phyloP scores from a whole-genome alignment of 2,329 filamentous ascomycete genomes.

The Delphinella strobiligena region DNA sequence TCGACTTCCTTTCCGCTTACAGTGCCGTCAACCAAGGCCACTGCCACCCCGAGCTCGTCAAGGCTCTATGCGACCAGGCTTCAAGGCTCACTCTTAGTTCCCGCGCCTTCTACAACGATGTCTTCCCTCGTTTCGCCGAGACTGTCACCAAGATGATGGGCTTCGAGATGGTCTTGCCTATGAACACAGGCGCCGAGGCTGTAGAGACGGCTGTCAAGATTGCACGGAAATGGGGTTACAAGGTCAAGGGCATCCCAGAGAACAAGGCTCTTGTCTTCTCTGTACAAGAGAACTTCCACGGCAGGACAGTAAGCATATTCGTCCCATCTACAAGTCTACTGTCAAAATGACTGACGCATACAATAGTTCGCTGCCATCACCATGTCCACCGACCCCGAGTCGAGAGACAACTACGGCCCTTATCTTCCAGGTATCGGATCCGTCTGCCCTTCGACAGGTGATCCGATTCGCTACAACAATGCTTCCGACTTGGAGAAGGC shows the following conservation, averaged over 20 bases:
- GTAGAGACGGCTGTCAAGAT: slow-evolving; percentile 95
- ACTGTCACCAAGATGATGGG: slow-evolving; percentile 82
- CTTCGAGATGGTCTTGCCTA: slow-evolving; percentile 95
- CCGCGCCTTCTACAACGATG: slow-evolving; percentile 94
- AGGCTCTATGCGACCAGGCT: slow-evolving; percentile 80
- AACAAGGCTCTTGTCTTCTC: slow-evolving; percentile 76
- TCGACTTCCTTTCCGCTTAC: slow-evolving; percentile 97
- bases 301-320: slow-evolving; percentile 60
- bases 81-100: slow-evolving; percentile 82
- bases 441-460: slow-evolving; percentile 59
- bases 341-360: neutral
- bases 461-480: slow-evolving; percentile 76
- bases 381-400: slow-evolving; percentile 90
- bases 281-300: slow-evolving; percentile 89
- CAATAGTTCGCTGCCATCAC: slow-evolving; percentile 81
- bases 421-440: slow-evolving; percentile 85
- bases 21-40: slow-evolving; percentile 97
- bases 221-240: slow-evolving; percentile 96
- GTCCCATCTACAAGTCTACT: neutral
- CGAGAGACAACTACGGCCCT: slow-evolving; percentile 90
- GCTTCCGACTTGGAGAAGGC: slow-evolving; percentile 67
- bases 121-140: slow-evolving; percentile 90
- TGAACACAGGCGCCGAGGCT: slow-evolving; percentile 96
- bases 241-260: slow-evolving; percentile 78
- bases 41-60: slow-evolving; percentile 91